Base-by-base conservation (phyloP, 345 rosid genomes). In the Euclidium syriacum region DNA sequence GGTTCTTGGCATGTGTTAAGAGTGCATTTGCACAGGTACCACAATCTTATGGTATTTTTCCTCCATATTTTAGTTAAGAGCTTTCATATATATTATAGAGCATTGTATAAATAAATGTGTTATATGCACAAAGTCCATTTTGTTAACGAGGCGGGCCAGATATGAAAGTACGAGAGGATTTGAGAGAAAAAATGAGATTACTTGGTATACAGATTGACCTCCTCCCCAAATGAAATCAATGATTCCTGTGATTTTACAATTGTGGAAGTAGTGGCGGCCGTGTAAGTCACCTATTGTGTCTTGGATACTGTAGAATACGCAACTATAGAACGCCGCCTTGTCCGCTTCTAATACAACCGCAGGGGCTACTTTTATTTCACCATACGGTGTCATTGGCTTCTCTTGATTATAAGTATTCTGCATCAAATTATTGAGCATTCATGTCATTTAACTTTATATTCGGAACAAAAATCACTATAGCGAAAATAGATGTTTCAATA, bases 171-270 rank as follows among this genome's bases (percentile, higher is more conserved):
- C 2, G 12, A 40, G 46, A 17, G 24, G 24, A 10, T 1, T 1
- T 9, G 51, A 26, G 17, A 7, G 16, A 11, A 19, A 7, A 43
- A 42, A 14, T 14, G 34, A 24, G 14, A 23, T 18, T 52, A 81
- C 85, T 75, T 71, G 26, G 39, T 71, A 78, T 5, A 57, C 16
- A 6, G 83, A 78, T 39, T 71, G 80, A 48, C 67, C 83, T 5
- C 14, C 10, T 4, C 81, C 83, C 77, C 71, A 81, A 0, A 81
- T 78, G 70, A 78, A 78, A 44, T 81, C 83, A 0, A 72, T 4
- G 0, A 52, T 62, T 30, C 83, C 85, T 65, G 65, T 41, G 22
- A 81, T 66, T 34, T 68, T 10, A 38, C 83, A 81, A 4, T 16
- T n/a, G 5, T 38, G 0, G 57, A 68, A 81, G 20, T 57, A 81